phyloP scores from a whole-genome alignment of 1,284 basidiomycete species.

The Cystobasidiaceae sp. region DNA sequence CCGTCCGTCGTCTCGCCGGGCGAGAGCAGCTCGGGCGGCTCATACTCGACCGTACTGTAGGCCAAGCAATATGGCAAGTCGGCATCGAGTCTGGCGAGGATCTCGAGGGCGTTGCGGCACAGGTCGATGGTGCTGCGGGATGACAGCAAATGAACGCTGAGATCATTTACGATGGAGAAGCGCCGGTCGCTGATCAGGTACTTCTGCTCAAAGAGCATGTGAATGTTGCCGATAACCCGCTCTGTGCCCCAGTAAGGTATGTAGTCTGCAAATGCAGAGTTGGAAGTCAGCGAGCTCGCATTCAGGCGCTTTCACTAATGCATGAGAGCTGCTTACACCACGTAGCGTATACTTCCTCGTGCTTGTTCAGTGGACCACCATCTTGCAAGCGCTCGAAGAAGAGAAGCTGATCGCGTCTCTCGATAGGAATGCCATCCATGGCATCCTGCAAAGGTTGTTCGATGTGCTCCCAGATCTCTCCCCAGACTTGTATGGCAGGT shows the following conservation, averaged over 20 bases:
- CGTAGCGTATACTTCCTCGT: slow-evolving; percentile 21
- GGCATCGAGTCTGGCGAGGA: slow-evolving; percentile 6
- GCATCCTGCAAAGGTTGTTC: slow-evolving; percentile 8
- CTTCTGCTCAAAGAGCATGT: slow-evolving; percentile 27
- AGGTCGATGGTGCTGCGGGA: slow-evolving; percentile 32
- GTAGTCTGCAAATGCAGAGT: neutral
- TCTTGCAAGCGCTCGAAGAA: slow-evolving; percentile 26
- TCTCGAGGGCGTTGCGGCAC: slow-evolving; percentile 26
- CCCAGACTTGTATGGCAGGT: slow-evolving; percentile 27
- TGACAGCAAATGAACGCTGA: slow-evolving; percentile 5
- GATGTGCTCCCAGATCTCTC: slow-evolving; percentile 30
- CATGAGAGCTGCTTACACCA: neutral
- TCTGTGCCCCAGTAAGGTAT: slow-evolving; percentile 10
- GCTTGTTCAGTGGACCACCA: slow-evolving; percentile 9
- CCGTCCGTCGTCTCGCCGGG: neutral
- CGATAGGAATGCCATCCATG: neutral
- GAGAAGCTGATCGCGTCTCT: neutral
- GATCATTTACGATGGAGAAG: slow-evolving; percentile 13
- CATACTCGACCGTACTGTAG: slow-evolving; percentile 19
- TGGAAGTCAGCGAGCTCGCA: neutral
- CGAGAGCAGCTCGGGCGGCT: slow-evolving; percentile 20
- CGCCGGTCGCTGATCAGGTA: slow-evolving; percentile 10
- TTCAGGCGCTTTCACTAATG: neutral
- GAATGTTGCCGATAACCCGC: slow-evolving; percentile 26
- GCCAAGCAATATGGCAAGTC: slow-evolving; percentile 30